Base-by-base conservation (phyloP, 441 rosid genomes). In the Populus tomentosa region DNA sequence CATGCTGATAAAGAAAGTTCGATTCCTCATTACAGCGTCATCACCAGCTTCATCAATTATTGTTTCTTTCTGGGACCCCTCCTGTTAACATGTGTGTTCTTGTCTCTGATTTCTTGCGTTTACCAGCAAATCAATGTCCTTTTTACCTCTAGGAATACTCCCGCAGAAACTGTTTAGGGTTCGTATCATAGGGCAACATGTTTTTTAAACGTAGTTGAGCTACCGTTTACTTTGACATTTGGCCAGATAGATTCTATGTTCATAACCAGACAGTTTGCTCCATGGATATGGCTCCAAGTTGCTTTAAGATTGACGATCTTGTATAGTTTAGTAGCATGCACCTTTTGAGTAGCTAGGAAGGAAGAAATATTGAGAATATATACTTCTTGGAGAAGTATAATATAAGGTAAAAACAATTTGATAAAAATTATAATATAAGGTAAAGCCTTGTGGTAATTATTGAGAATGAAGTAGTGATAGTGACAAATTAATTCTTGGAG, bases 41-140 rank as follows among this genome's bases (percentile, higher is more conserved):
- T 36, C 70, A 62, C n/a, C 73, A 65, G 23, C 73, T 69, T 14
- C 35, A 10, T 32, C 82, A 81, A 85, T 83, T 74, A 81, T 85
- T 85, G 84, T 33, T 33, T 6, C 24, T 26, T 71, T 75, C 10
- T 14, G 61, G 82, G 81, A 78, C 61, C 80, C 86, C 75, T 73
- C 4, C 6, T 42, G 75, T 20, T 20, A 59, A 14, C 53, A 67
- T 11, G 35, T 68, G 72, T 10, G 81, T 80, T 73, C 42, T 4
- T 67, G 13, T 82, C 69, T 40, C 10, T 6, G 6, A 10, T n/a
- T 5, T 36, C 67, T 56, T 28, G 30, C 13, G 20, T 14, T 5
- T 23, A 59, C 20, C 30, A 14, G 14, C 50, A 80, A 77, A 71
- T 64, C 59, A 2, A 10, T 56, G 72, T 72, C 86, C 66, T 56